Base-by-base conservation (phyloP, 2,329 filamentous ascomycete genomes). In the Pseudogymnoascus sp. region DNA sequence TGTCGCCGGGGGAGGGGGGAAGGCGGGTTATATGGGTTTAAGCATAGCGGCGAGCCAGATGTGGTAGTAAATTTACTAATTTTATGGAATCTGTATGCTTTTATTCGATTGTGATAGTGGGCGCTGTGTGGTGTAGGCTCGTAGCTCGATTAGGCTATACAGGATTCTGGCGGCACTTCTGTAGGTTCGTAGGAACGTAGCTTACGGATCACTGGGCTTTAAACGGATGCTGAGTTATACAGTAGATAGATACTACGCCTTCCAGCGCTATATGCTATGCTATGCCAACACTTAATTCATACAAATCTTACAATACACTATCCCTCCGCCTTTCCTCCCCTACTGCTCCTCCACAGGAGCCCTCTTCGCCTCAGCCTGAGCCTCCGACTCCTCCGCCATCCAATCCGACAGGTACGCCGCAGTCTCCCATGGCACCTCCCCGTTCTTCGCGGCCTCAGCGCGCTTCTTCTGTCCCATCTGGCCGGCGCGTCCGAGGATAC, bases 401-500 rank as follows among this genome's bases (percentile, higher is more conserved):
- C 71, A 71, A 6, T 63, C 42, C 3, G 69, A 70, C 1, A 74
- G 63, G 11, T 64, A 67, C 4, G 60, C 57, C 1, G 70, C 63
- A 39, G 79, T 85, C 31, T 74, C 34, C 85, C 85, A 96, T 3
- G 86, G 81, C n/a, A 90, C 80, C 4, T 77, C 71, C 26, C 90
- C 90, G 16, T 77, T 71, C 61, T 78, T 72, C 1, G 91, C 90
- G 51, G 83, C 82, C 42, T 79, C 78, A 47, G 89, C 77, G 63
- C 93, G 84, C 65, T 83, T 82, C 70, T 80, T 76, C 72, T 92
- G 87, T 39, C 95, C 95, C 62, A 83, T 80, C 77, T 96, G 80
- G 8, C 90, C 95, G 0, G 95, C 95, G 62, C 89, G 84, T 42
- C 93, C 93, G 39, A 99, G 81, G 1, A 95, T 87, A 62, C 92